phyloP scores from a whole-genome alignment of 495 filamentous ascomycete species.

The Chaetomium cochliodes region DNA sequence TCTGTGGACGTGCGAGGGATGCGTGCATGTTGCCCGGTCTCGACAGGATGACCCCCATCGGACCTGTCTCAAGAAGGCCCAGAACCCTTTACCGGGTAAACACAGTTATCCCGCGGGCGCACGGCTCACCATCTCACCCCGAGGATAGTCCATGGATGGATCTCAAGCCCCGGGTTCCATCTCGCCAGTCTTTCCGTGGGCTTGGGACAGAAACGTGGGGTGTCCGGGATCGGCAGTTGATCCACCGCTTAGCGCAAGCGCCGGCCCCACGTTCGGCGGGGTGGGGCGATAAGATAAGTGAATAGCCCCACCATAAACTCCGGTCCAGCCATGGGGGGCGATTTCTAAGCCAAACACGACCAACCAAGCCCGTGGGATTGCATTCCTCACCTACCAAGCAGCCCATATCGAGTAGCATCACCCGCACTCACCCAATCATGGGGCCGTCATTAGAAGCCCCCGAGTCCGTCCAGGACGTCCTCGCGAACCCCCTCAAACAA shows the following conservation, averaged over 20 bases:
- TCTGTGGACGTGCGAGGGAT: too few species aligned
- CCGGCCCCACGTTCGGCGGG: constrained; percentile 1
- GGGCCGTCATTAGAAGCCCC: constrained; percentile 67
- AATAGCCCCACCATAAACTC: constrained; percentile 9
- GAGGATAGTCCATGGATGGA: background rate
- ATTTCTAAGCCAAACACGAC: constrained; percentile 30
- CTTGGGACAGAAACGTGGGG: constrained; percentile 13
- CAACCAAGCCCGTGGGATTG: background rate
- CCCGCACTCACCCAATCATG: constrained; percentile 22
- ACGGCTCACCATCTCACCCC: too few species aligned
- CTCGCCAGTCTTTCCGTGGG: background rate
- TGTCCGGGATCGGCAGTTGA: constrained; percentile 19
- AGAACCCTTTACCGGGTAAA: background rate
- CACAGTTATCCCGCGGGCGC: background rate
- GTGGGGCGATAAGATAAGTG: constrained; percentile 24
- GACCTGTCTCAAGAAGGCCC: background rate
- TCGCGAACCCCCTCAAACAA: constrained; percentile 66
- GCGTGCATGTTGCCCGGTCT: too few species aligned
- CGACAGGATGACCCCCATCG: too few species aligned
- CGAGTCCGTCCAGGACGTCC: constrained; percentile 58
- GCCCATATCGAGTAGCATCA: background rate
- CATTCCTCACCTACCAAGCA: background rate
- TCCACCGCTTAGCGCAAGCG: background rate
- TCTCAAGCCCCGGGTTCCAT: background rate
- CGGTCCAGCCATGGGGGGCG: constrained; percentile 8